Percentiles rank a stretch among this genome's conserved stretches.
Evolutionary conservation across 306 rosid species (phyloP).

Genomic region (Quercus wislizeni): DNA sequence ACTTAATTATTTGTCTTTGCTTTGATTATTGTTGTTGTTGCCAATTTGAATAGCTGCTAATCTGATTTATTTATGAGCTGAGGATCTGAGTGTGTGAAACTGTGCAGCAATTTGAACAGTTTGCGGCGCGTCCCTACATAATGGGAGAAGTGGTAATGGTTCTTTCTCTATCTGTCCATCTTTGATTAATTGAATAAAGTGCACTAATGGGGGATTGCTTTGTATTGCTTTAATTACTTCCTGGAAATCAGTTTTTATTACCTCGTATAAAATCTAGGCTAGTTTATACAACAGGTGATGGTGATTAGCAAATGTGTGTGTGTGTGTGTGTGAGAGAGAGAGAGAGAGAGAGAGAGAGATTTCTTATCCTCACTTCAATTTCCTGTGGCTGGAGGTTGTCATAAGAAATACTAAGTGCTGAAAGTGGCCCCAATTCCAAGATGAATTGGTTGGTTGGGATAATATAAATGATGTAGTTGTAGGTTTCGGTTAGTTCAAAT

Average conservation of each 20-base stretch:
- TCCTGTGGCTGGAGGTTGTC: not conserved
- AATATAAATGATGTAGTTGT: not conserved
- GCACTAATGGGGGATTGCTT: not conserved
- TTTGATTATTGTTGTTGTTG: not conserved
- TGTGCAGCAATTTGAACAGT: conserved; percentile 54
- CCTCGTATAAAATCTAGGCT: not conserved
- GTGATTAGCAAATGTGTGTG: not conserved
- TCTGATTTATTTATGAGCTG: conserved; percentile 1
- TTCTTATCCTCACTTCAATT: not conserved
- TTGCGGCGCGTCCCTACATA: conserved; percentile 34
- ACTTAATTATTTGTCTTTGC: not conserved
- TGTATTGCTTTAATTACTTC: not conserved
- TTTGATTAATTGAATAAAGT: not conserved
- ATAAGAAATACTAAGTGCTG: not conserved
- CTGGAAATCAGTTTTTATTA: not conserved
- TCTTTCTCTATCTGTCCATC: conserved; percentile 5
- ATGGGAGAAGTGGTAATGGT: conserved; percentile 58
- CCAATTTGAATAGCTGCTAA: not conserved
- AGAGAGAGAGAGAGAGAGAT: not conserved
- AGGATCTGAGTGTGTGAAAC: conserved; percentile 11
- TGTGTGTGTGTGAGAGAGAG: no score
- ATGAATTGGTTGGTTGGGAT: not conserved
- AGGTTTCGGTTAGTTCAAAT: no score
- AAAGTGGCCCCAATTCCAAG: not conserved
- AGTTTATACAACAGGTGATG: not conserved